A percentile compares a stretch with the other conserved stretches of the same genome.
Evolutionary conservation across 192 early-diverging fungal species (phyloP).

Genomic region (Coemansia interrupta): DNA sequence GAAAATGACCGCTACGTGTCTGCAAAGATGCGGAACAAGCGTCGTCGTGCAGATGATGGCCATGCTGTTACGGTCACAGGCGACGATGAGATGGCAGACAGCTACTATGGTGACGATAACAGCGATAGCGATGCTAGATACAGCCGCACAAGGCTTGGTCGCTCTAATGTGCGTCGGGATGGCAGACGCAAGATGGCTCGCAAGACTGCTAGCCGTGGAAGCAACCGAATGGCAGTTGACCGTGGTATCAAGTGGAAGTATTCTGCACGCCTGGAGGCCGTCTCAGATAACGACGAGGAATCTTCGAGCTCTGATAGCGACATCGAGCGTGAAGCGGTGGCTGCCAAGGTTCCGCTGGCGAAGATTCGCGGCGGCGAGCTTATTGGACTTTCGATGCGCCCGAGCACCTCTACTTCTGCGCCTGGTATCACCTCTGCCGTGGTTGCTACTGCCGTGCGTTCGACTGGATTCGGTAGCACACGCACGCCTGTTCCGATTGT

Average conservation of each 20-base stretch:
- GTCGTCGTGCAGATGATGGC: conserved; percentile 24
- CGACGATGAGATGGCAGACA: conserved; percentile 17
- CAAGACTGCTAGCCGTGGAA: background rate
- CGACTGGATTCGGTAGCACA: conserved; percentile 46
- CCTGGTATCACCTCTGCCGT: background rate
- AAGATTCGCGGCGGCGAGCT: conserved; percentile 51
- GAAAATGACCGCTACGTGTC: background rate
- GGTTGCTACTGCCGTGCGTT: conserved; percentile 15
- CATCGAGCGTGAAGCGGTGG: conserved; percentile 42
- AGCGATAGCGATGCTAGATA: background rate
- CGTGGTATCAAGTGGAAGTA: conserved; percentile 35
- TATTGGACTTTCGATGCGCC: conserved; percentile 40
- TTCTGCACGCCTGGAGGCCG: conserved; percentile 40
- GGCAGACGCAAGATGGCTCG: conserved; percentile 3
- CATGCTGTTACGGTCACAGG: conserved; percentile 13
- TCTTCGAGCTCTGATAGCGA: conserved; percentile 37
- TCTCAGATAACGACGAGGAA: conserved; percentile 13
- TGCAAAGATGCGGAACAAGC: conserved; percentile 15
- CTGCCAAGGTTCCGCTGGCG: conserved; percentile 38
- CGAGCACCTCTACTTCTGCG: conserved; percentile 14
- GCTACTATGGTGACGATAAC: background rate
- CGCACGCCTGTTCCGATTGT: conserved; percentile 39
- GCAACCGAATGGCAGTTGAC: conserved; percentile 14
- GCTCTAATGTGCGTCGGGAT: background rate
- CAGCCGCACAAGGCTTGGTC: background rate